Evolutionary conservation across 805 yeast genomes (phyloP).

Genomic region (Cyberlindnera veronae): DNA sequence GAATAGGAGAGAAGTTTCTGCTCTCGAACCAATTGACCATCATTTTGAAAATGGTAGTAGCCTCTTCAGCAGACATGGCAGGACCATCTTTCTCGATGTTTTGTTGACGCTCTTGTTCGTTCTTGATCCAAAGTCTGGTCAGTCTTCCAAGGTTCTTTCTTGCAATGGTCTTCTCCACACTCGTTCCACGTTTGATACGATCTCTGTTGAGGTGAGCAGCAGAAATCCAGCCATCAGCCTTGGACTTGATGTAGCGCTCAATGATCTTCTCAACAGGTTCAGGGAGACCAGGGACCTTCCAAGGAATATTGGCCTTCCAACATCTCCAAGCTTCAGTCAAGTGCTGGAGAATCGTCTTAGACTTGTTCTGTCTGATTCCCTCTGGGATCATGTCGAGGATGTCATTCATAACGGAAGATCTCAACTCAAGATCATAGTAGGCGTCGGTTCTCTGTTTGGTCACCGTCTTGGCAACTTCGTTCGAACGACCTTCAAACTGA

Average conservation of each 20-base stretch:
- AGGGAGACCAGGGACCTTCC: slow-evolving; percentile 97
- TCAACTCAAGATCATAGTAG: slow-evolving; percentile 85
- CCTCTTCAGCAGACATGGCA: slow-evolving; percentile 79
- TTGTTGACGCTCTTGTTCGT: slow-evolving; percentile 86
- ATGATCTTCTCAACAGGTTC: slow-evolving; percentile 84
- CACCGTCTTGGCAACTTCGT: slow-evolving; percentile 88
- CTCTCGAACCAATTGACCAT: slow-evolving; percentile 91
- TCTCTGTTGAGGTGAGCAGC: slow-evolving; percentile 93
- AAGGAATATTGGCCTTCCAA: slow-evolving; percentile 98
- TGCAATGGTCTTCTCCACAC: slow-evolving; percentile 91
- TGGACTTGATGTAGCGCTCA: slow-evolving; percentile 85
- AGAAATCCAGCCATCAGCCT: slow-evolving; percentile 95
- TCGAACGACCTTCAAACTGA: slow-evolving; percentile 94
- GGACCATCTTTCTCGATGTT: slow-evolving; percentile 84
- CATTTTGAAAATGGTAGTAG: slow-evolving; percentile 78
- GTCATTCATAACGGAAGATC: slow-evolving; percentile 94
- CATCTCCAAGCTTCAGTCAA: slow-evolving; percentile 98
- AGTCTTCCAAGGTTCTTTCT: slow-evolving; percentile 90
- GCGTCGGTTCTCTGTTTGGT: slow-evolving; percentile 96
- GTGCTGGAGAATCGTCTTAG: slow-evolving; percentile 87
- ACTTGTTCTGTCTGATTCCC: slow-evolving; percentile 81
- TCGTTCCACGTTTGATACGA: slow-evolving; percentile 81
- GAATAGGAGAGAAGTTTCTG: slow-evolving; percentile 79
- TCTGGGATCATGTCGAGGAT: slow-evolving; percentile 97
- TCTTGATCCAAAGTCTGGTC: slow-evolving; percentile 87